A percentile compares a stretch with the other conserved stretches of the same genome.
These are phyloP conservation scores for Knoxia roxburghii DNA, from an alignment of 257 asterid species.

Conservation along the genomic window DNA sequence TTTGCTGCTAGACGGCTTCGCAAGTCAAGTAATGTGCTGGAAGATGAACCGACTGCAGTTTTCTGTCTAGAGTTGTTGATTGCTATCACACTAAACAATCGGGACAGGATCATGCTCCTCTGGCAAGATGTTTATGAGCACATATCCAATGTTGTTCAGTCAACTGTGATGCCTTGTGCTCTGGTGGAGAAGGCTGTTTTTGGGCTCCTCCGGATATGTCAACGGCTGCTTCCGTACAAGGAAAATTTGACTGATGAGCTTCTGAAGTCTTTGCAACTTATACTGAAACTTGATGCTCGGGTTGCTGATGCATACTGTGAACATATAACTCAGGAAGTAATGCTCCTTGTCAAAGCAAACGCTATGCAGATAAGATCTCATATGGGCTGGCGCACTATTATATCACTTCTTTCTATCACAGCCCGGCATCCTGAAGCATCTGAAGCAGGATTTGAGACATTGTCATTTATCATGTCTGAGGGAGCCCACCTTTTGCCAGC, in stretches of 20 bases:
- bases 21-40: constrained; percentile 46
- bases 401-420: constrained; percentile 75
- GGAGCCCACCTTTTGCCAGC: constrained; percentile 86
- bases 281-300: constrained; percentile 88
- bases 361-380: constrained; percentile 85
- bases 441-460: constrained; percentile 79
- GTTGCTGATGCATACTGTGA: constrained; percentile 95
- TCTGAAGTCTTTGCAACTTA: constrained; percentile 75
- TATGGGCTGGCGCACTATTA: constrained; percentile 82
- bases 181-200: constrained; percentile 90
- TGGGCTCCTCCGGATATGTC: constrained; percentile 88
- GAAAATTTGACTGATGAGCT: constrained; percentile 88
- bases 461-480: constrained; percentile 72
- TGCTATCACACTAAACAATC: constrained; percentile 66
- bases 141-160: constrained; percentile 70
- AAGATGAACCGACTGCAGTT: constrained; percentile 67
- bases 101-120: constrained; percentile 84
- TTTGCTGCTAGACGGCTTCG: constrained; percentile 53
- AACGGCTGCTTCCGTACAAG: constrained; percentile 86
- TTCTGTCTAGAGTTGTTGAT: constrained; percentile 83
- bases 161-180: constrained; percentile 75
- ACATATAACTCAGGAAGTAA: constrained; percentile 84
- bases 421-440: constrained; percentile 98
- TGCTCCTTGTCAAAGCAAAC: constrained; percentile 82
- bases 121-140: constrained; percentile 86